Evolutionary conservation across 768 basidiomycete species (phyloP).

Genomic region (Asterophora parasitica): DNA sequence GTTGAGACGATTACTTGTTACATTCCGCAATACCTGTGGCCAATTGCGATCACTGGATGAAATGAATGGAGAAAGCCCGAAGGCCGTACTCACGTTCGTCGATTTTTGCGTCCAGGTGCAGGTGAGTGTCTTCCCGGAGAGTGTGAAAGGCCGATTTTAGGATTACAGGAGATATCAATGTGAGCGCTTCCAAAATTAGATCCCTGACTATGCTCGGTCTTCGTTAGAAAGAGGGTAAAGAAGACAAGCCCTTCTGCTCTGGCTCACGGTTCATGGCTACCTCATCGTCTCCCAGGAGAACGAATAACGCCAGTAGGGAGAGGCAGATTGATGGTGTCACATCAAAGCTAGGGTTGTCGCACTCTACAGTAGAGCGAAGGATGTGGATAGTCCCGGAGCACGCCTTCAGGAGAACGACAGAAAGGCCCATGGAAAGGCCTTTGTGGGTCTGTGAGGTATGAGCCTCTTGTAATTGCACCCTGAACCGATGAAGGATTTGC

Average conservation of each 20-base stretch:
- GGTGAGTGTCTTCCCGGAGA: conserved; percentile 17
- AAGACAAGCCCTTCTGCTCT: conserved; percentile 2
- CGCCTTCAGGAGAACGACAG: conserved; percentile 23
- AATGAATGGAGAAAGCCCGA: too few relatives aligned
- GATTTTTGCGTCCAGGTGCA: conserved; percentile 24
- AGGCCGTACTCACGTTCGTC: conserved; percentile 28
- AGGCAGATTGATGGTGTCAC: conserved; percentile 19
- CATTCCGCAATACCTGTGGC: conserved; percentile 8
- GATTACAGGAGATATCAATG: conserved; percentile 16
- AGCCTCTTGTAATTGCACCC: conserved; percentile 6
- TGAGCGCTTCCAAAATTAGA: conserved; percentile 27
- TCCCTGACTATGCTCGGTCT: conserved; percentile 25
- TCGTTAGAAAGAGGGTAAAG: neutral
- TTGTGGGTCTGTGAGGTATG: neutral
- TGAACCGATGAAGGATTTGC: conserved; percentile 25
- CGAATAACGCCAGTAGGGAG: conserved; percentile 27
- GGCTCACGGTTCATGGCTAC: conserved; percentile 22
- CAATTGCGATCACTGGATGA: neutral
- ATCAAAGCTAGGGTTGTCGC: conserved; percentile 11
- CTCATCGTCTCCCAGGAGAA: conserved; percentile 17
- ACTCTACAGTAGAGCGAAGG: conserved; percentile 16
- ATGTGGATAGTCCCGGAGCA: conserved; percentile 24
- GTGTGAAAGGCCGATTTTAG: conserved; percentile 16
- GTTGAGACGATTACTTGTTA: conserved; percentile 4
- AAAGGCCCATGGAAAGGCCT: conserved; percentile 10